A percentile compares a stretch with the other conserved stretches of the same genome.
Conservation (phyloP, 176 grass and related monocot genomes). For the Urochloa ruziziensis region DNA sequence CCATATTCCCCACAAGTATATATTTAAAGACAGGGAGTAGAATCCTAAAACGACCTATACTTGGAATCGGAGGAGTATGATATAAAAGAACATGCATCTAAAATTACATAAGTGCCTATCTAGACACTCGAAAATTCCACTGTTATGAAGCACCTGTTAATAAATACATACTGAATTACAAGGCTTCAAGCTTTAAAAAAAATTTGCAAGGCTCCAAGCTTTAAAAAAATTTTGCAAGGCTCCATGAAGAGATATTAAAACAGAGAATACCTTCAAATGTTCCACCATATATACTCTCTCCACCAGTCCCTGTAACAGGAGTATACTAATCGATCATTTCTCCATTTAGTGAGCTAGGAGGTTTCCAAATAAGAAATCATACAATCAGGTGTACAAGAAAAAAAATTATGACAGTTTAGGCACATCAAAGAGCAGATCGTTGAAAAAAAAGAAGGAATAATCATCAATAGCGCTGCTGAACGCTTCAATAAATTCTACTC, state of each 20-base stretch:
- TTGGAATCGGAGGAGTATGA: not conserved
- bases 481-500: not conserved
- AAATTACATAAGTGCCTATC: not conserved
- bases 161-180: not conserved
- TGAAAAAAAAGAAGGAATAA: not conserved
- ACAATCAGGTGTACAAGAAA: not conserved
- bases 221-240: too few relatives aligned
- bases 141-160: not conserved
- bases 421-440: not conserved
- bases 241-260: constrained; percentile 7
- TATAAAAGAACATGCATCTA: not conserved
- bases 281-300: constrained; percentile 64
- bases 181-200: too few relatives aligned
- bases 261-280: constrained; percentile 68
- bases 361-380: not conserved
- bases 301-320: constrained; percentile 54
- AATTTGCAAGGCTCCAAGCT: too few relatives aligned
- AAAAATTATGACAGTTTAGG: not conserved
- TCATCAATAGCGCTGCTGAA: not conserved
- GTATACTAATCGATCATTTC: constrained; percentile 16
- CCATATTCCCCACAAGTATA: too few relatives aligned
- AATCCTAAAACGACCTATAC: not conserved
- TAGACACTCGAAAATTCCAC: not conserved
- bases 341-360: not conserved
- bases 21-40: not conserved